Evolutionary conservation across 352 stramenopile genomes (phyloP).

Genomic region (Globisporangium yorkense): DNA sequence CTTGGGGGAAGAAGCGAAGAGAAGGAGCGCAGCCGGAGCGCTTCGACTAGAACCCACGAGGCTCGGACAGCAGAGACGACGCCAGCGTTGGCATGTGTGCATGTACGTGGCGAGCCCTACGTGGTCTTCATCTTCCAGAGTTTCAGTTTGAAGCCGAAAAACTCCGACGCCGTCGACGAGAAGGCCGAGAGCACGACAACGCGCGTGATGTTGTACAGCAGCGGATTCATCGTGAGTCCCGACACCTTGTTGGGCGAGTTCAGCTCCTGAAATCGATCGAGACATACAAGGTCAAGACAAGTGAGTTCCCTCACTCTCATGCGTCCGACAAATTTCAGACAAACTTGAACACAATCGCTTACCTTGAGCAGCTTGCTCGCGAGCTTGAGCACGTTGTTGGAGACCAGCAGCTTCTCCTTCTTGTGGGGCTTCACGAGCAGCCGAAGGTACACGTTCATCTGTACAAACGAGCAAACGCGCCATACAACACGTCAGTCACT

Average conservation of each 20-base stretch:
- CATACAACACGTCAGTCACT: neutral
- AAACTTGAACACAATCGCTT: neutral
- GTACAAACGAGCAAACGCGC: slow-evolving; percentile 5
- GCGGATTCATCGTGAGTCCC: slow-evolving; percentile 86
- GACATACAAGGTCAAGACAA: no score
- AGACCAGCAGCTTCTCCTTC: slow-evolving; percentile 86
- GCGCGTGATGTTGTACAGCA: slow-evolving; percentile 87
- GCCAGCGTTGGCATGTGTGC: no score
- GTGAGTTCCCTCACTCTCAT: no score
- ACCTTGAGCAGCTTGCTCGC: slow-evolving; percentile 88
- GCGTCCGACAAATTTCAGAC: no score
- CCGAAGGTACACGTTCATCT: slow-evolving; percentile 87
- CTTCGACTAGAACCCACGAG: no score
- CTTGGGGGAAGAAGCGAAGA: no score
- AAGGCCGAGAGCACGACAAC: slow-evolving; percentile 88
- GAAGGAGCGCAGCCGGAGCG: no score
- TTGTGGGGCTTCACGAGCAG: slow-evolving; percentile 82
- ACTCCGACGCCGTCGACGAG: slow-evolving; percentile 84
- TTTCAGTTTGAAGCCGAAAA: slow-evolving; percentile 91
- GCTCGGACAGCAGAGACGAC: no score
- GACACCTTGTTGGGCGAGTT: slow-evolving; percentile 90
- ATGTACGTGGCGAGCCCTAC: slow-evolving; percentile 14
- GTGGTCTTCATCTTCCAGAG: slow-evolving; percentile 85
- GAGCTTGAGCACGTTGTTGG: slow-evolving; percentile 89
- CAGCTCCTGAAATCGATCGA: slow-evolving; percentile 41